Evolutionary conservation across 345 rosid species (phyloP).

Genomic region (Melaleuca quinquenervia): DNA sequence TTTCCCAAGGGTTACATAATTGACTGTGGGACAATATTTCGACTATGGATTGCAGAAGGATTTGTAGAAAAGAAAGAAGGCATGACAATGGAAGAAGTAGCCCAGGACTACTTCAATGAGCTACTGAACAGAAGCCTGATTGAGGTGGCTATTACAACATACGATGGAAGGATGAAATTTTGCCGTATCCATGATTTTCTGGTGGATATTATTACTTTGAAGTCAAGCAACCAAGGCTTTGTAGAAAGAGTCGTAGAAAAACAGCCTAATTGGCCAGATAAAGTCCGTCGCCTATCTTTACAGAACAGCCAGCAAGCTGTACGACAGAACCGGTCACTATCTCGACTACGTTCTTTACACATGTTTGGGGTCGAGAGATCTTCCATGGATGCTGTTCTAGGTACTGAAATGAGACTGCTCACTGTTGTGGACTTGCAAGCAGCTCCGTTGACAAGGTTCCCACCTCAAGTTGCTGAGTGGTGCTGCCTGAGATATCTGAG

Average conservation of each 20-base stretch:
- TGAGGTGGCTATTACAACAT: conserved; percentile 11
- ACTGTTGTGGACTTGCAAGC: no score
- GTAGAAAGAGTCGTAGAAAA: no score
- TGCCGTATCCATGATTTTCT: conserved; percentile 31
- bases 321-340: conserved; percentile 2
- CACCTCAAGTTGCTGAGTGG: conserved; percentile 10
- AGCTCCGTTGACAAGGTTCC: conserved; percentile 18
- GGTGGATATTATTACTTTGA: conserved; percentile 15
- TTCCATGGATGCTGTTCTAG: no score
- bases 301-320: conserved; percentile 11
- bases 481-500: conserved; percentile 23
- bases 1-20: no score
- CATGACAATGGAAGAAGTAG: conserved; percentile 29
- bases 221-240: no score
- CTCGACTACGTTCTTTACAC: conserved; percentile 23
- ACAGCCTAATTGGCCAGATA: no score
- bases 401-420: no score
- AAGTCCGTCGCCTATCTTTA: conserved; percentile 28
- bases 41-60: conserved; percentile 38
- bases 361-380: conserved; percentile 10
- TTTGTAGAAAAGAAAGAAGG: conserved; percentile 31
- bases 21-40: no score
- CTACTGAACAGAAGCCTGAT: conserved; percentile 30
- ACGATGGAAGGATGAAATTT: conserved; percentile 17
- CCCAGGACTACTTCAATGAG: conserved; percentile 26